Percentiles rank a stretch among this genome's conserved stretches.
Evolutionary conservation across 1,284 basidiomycete species (phyloP).

Genomic region (Calocybe gambosa): DNA sequence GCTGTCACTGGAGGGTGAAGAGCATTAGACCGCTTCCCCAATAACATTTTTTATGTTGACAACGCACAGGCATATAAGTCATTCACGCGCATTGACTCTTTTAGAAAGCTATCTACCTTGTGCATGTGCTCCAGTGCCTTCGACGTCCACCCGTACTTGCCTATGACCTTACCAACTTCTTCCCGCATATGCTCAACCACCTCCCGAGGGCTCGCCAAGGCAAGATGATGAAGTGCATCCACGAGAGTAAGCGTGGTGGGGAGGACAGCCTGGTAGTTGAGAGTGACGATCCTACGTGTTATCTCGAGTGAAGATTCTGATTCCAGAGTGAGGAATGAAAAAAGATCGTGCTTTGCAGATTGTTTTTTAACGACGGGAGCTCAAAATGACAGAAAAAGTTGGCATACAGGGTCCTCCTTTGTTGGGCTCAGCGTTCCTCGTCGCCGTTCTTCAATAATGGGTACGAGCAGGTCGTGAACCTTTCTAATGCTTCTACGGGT

Average conservation of each 20-base stretch:
- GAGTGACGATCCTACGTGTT: constrained; percentile 17
- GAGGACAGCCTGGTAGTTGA: constrained; percentile 27
- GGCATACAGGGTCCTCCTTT: constrained; percentile 4
- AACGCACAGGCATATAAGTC: constrained; percentile 13
- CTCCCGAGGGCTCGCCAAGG: not conserved
- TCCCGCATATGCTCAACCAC: constrained; percentile 29
- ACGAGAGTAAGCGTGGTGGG: constrained; percentile 18
- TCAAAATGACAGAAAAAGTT: too few species aligned
- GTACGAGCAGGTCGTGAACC: constrained; percentile 4
- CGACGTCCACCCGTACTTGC: constrained; percentile 37
- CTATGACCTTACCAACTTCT: constrained; percentile 30
- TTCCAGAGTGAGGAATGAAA: not conserved
- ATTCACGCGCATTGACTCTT: constrained; percentile 25
- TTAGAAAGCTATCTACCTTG: constrained; percentile 26
- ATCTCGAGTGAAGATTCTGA: constrained; percentile 12
- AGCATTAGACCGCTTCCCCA: not conserved
- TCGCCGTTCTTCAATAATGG: constrained; percentile 1
- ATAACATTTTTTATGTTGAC: too few species aligned
- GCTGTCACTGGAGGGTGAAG: constrained; percentile 17
- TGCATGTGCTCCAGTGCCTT: constrained; percentile 23
- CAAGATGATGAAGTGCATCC: constrained; percentile 11
- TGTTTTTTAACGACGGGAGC: not conserved
- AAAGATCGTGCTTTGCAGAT: constrained; percentile 3
- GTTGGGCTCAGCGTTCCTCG: not conserved
- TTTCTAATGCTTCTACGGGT: constrained; percentile 1